phyloP scores from a whole-genome alignment of 2,329 filamentous ascomycete species.

The Cladosporium austrohemisphaericum region DNA sequence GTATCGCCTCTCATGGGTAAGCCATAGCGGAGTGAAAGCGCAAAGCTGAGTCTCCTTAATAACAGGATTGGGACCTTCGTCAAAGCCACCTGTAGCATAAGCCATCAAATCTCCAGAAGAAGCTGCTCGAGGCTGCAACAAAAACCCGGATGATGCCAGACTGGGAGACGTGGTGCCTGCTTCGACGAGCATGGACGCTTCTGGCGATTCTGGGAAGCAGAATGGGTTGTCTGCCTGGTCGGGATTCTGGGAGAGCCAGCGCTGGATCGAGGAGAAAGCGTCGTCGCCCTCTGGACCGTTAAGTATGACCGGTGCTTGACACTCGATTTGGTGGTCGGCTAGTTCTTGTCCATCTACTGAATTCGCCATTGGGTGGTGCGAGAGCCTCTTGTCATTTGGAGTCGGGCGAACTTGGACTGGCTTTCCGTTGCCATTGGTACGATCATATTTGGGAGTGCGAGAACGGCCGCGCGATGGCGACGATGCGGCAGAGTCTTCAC shows the following conservation, averaged over 20 bases:
- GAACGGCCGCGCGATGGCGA: conserved; percentile 6
- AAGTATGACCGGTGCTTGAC: background rate
- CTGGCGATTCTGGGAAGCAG: background rate
- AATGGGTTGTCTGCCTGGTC: background rate
- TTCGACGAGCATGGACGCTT: conserved; percentile 8
- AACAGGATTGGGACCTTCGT: background rate
- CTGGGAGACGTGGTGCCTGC: conserved; percentile 1
- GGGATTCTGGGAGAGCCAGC: background rate
- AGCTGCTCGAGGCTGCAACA: background rate
- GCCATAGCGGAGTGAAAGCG: conserved; percentile 6
- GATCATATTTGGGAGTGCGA: background rate
- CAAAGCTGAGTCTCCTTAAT: background rate
- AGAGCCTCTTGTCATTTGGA: background rate
- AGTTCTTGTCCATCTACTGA: conserved; percentile 8
- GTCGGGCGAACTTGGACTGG: background rate
- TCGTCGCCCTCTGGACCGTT: background rate
- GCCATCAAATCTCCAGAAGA: background rate
- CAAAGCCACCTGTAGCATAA: conserved; percentile 1
- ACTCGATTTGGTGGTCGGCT: background rate
- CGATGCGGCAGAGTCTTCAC: background rate
- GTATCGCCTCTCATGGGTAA: conserved; percentile 4
- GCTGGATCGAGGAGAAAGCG: background rate
- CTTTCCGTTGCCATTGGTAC: conserved; percentile 4
- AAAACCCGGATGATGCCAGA: background rate
- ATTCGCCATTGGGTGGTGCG: background rate